Percentiles rank a stretch among this genome's conserved stretches.
Evolutionary conservation across 441 rosid species (phyloP).

Genomic region (Erodium trifolium): DNA sequence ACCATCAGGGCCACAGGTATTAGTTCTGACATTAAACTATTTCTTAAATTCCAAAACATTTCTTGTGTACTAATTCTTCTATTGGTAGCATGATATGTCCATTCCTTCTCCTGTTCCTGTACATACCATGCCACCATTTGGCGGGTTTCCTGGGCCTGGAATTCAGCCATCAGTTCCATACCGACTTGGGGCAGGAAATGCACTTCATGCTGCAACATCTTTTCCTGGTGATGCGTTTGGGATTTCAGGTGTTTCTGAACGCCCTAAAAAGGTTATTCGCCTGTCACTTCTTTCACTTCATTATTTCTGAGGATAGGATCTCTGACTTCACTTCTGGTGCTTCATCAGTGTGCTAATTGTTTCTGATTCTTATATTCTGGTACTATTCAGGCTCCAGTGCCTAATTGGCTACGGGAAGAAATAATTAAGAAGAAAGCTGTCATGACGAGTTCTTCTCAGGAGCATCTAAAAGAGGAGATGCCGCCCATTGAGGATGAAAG

Average conservation of each 20-base stretch:
- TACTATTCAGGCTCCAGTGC: slow-evolving; percentile 64
- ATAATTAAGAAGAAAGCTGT: slow-evolving; percentile 68
- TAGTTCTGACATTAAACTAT: slow-evolving; percentile 16
- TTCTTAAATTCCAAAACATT: slow-evolving; percentile 12
- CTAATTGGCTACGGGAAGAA: slow-evolving; percentile 96
- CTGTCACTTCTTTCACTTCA: slow-evolving; percentile 14
- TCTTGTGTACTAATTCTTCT: slow-evolving; percentile 19
- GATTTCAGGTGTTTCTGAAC: slow-evolving; percentile 49
- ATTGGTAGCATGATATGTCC: slow-evolving; percentile 56
- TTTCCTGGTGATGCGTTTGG: slow-evolving; percentile 67
- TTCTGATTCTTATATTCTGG: slow-evolving; percentile 24
- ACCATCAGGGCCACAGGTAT: slow-evolving; percentile 59
- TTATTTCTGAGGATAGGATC: background rate
- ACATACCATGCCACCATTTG: slow-evolving; percentile 57
- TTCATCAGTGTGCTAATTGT: background rate
- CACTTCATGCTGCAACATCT: slow-evolving; percentile 49
- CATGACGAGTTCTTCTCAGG: slow-evolving; percentile 50
- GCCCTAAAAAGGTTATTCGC: slow-evolving; percentile 66
- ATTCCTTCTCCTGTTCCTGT: slow-evolving; percentile 51
- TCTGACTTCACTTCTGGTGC: background rate
- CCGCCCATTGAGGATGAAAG: slow-evolving; percentile 54
- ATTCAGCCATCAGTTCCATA: slow-evolving; percentile 50
- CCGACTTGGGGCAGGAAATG: slow-evolving; percentile 47
- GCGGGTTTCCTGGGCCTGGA: slow-evolving; percentile 56
- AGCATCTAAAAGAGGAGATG: slow-evolving; percentile 44